phyloP scores from a whole-genome alignment of 805 yeast species.

The Nakazawaea sp. region DNA sequence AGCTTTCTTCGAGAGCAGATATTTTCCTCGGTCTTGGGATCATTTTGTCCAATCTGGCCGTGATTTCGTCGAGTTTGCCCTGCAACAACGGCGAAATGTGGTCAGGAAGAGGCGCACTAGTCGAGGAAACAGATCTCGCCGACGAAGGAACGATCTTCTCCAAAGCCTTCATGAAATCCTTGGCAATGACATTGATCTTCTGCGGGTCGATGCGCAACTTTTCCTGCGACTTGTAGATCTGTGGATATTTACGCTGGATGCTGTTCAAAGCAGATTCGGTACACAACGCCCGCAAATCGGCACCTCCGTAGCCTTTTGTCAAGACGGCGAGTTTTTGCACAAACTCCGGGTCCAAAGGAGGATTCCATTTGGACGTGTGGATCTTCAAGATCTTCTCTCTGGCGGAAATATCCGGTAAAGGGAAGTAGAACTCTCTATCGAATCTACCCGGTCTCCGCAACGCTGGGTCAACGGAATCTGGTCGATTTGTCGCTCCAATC shows the following conservation, averaged over 20 bases:
- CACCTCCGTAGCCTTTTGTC: conserved; percentile 98
- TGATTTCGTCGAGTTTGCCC: conserved; percentile 39
- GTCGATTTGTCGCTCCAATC: conserved; percentile 96
- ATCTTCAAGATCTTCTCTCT: conserved; percentile 74
- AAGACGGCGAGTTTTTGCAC: conserved; percentile 61
- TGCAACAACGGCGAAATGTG: conserved; percentile 58
- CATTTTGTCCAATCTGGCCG: conserved; percentile 41
- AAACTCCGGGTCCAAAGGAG: conserved; percentile 55
- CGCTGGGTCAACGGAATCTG: conserved; percentile 98
- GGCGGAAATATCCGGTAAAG: conserved; percentile 78
- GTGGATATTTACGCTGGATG: conserved; percentile 89
- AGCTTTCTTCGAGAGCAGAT: conserved; percentile 62
- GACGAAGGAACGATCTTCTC: conserved; percentile 90
- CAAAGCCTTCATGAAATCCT: conserved; percentile 81
- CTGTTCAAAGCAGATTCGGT: conserved; percentile 93
- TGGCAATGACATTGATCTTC: conserved; percentile 64
- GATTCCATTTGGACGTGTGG: conserved; percentile 86
- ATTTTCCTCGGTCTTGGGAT: conserved; percentile 55
- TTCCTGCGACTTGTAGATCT: conserved; percentile 71
- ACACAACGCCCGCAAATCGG: conserved; percentile 88
- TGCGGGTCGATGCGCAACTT: conserved; percentile 70
- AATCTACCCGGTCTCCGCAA: conserved; percentile 94
- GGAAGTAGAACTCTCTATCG: conserved; percentile 94
- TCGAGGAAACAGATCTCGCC: conserved; percentile 71
- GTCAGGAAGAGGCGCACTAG: conserved; percentile 75